Evolutionary conservation across 495 filamentous ascomycete genomes (phyloP).

Genomic region (Penicillium alfredii): DNA sequence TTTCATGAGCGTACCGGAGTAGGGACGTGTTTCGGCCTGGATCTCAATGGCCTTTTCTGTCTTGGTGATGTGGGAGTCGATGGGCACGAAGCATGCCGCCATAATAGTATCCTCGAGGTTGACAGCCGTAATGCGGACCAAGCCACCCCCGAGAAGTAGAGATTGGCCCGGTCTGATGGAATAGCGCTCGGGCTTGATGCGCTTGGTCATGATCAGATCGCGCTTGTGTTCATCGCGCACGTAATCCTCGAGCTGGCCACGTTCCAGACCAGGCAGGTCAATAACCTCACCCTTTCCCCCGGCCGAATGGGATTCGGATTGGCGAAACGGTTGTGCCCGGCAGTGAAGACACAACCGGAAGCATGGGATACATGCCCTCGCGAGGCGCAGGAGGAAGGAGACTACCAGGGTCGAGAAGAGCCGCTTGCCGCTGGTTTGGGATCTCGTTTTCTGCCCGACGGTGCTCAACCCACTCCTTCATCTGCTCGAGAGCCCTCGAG

Average conservation of each 20-base stretch:
- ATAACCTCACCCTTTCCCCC: conserved; percentile 85
- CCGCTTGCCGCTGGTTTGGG: conserved; percentile 8
- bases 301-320: conserved; percentile 82
- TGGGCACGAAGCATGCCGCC: conserved; percentile 71
- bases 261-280: conserved; percentile 80
- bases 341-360: conserved; percentile 78
- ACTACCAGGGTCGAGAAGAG: conserved; percentile 20
- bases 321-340: conserved; percentile 93
- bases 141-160: conserved; percentile 73
- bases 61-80: conserved; percentile 65
- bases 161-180: conserved; percentile 73
- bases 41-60: conserved; percentile 71
- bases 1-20: conserved; percentile 53
- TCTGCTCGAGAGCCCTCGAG: conserved; percentile 43
- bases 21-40: conserved; percentile 49
- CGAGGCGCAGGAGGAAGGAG: conserved; percentile 69
- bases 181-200: conserved; percentile 59
- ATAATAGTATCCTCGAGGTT: conserved; percentile 58
- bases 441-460: conserved; percentile 19
- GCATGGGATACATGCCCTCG: conserved; percentile 67
- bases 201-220: conserved; percentile 68
- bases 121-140: conserved; percentile 80
- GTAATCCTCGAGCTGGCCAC: conserved; percentile 61
- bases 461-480: conserved; percentile 29
- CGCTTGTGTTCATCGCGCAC: conserved; percentile 57